A percentile compares a stretch with the other conserved stretches of the same genome.
phyloP scores from a whole-genome alignment of 1,284 basidiomycete species.

The Amylostereum areolatum region DNA sequence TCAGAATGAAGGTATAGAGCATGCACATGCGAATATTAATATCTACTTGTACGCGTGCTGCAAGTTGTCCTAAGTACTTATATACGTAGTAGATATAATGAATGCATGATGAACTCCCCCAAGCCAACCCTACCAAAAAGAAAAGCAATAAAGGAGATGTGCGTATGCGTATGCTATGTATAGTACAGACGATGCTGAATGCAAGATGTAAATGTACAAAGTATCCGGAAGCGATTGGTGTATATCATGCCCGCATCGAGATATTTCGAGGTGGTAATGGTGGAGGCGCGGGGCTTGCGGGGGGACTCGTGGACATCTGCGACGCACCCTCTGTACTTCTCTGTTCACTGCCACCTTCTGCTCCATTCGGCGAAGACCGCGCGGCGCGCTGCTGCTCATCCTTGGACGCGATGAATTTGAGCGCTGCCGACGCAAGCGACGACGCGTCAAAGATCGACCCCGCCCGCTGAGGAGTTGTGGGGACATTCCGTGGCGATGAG shows the following conservation, averaged over 20 bases:
- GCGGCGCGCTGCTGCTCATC: constrained; percentile 31
- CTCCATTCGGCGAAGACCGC: background rate
- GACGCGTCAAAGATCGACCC: constrained; percentile 7
- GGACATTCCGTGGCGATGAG: constrained; percentile 12
- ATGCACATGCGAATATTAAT: no score
- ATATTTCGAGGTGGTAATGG: constrained; percentile 30
- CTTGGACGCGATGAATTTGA: constrained; percentile 49
- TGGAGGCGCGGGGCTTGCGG: constrained; percentile 19
- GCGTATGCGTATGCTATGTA: background rate
- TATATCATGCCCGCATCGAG: no score
- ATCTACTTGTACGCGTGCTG: no score
- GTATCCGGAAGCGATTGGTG: background rate
- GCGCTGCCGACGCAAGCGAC: constrained; percentile 43
- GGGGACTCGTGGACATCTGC: background rate
- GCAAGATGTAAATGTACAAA: background rate
- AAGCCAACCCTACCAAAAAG: no score
- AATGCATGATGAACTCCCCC: no score
- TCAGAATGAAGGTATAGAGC: no score
- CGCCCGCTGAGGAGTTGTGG: no score
- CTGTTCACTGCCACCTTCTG: no score
- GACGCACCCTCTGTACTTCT: background rate
- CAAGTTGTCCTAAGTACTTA: no score
- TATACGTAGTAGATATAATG: no score
- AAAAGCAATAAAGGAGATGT: no score
- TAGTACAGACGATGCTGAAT: background rate